Evolutionary conservation across 805 yeast genomes (phyloP), one percentile per base, ranked within the genome.

Genomic region (Nadsonia fulvescens): DNA sequence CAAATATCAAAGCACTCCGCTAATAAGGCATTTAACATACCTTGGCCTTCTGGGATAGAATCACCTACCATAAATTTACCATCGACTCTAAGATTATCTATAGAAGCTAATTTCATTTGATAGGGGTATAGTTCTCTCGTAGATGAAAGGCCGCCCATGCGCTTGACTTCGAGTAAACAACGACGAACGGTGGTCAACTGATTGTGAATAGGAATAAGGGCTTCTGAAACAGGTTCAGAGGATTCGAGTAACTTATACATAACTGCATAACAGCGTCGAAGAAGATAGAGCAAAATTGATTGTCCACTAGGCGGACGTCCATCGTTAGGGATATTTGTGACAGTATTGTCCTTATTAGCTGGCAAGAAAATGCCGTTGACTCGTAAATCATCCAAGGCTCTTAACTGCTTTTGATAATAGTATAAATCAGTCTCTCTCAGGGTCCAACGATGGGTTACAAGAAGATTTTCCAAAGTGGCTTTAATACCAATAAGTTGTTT

Each of bases 1-100:
- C 78, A 61, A 32, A 86, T 74, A 48, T 89, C 98, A 47, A 81
- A 89, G 49, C 96, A 86, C 46, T 83, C 95, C 3, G 93, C 89
- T 26, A 86, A 56, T 31, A 86, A 53, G 1, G 93, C 93, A 47
- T 71, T 82, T 35, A 89, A 58, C n/a, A 92, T 70, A 5, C 95
- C 98, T 51, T 89, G 99, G 8, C 99, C 99, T 47, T 89, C 96
- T 2, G 99, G 99, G 22, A 89, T 75, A 36, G 79, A 77, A 27
- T 70, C 78, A 34, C 77, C 79, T 23, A 81, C 75, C 43, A 76
- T 69, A 42, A 89, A 89, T 54, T 79, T 86, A 5, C 99, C 99
- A 46, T 89, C 96, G 8, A 55, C 61, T 43, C 95, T 67, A 43
- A 75, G 46, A 42, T 82, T 77, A 47, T 89, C 98, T 32, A 89